phyloP scores from a whole-genome alignment of 2,329 filamentous ascomycete genomes.

The Colletotrichum destructivum region DNA sequence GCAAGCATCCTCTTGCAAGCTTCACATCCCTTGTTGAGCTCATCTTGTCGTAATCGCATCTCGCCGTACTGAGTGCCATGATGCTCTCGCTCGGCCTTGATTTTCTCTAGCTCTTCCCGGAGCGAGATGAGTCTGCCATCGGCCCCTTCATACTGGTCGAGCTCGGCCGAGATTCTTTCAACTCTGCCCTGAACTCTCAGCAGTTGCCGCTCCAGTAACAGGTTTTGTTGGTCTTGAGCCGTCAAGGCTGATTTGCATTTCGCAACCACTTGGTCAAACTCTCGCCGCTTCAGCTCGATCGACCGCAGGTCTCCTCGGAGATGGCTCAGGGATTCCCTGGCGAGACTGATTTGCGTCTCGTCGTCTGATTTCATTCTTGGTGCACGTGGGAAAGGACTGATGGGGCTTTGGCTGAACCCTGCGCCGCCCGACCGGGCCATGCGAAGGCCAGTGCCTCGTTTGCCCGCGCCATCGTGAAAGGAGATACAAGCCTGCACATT shows the following conservation, averaged over 20 bases:
- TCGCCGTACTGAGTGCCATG: conserved; percentile 70
- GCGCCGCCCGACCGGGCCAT: conserved; percentile 29
- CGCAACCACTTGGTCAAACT: conserved; percentile 63
- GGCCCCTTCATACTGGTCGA: conserved; percentile 77
- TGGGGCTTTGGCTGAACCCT: conserved; percentile 54
- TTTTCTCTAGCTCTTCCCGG: conserved; percentile 69
- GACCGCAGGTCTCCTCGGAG: conserved; percentile 69
- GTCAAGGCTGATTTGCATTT: conserved; percentile 62
- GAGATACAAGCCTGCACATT: conserved; percentile 84
- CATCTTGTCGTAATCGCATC: conserved; percentile 63
- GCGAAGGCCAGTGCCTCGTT: conserved; percentile 46
- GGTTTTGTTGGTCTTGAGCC: conserved; percentile 57
- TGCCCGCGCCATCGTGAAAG: conserved; percentile 69
- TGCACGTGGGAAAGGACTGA: conserved; percentile 63
- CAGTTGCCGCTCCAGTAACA: conserved; percentile 64
- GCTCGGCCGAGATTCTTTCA: conserved; percentile 66
- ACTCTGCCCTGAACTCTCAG: conserved; percentile 75
- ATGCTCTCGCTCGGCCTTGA: conserved; percentile 59
- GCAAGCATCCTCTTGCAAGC: conserved; percentile 55
- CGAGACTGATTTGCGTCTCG: conserved; percentile 73
- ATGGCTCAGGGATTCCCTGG: conserved; percentile 65
- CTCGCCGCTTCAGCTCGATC: conserved; percentile 64
- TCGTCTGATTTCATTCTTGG: conserved; percentile 87
- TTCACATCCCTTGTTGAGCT: conserved; percentile 62
- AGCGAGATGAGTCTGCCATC: conserved; percentile 77